Evolutionary conservation across 768 basidiomycete species (phyloP).

Genomic region (Fistulinella prunicolor): DNA sequence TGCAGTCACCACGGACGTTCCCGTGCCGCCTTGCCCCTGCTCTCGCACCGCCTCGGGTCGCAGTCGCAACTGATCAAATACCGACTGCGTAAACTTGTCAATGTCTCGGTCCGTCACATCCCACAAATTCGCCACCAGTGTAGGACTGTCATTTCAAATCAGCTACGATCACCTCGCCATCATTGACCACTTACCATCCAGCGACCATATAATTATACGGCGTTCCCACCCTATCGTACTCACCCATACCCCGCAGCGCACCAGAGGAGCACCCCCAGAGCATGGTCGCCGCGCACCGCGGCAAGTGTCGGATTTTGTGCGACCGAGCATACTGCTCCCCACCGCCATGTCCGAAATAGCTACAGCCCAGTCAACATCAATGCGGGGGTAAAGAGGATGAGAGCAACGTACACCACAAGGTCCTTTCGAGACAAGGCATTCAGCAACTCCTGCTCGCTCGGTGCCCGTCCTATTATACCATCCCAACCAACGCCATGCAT

Average conservation of each 20-base stretch:
- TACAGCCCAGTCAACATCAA: slow-evolving; percentile 29
- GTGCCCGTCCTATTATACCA: slow-evolving; percentile 69
- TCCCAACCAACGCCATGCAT: slow-evolving; percentile 81
- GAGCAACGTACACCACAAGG: slow-evolving; percentile 79
- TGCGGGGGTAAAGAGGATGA: background rate
- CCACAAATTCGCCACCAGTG: slow-evolving; percentile 94
- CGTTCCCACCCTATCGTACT: slow-evolving; percentile 89
- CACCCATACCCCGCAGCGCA: slow-evolving; percentile 82
- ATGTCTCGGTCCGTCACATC: slow-evolving; percentile 98
- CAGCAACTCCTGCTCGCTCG: slow-evolving; percentile 82
- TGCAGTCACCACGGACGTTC: slow-evolving; percentile 63
- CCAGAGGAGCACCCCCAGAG: slow-evolving; percentile 99
- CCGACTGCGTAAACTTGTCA: slow-evolving; percentile 84
- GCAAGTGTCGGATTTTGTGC: slow-evolving; percentile 76
- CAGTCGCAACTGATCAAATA: slow-evolving; percentile 71
- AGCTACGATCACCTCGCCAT: background rate
- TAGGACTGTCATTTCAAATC: slow-evolving; percentile 54
- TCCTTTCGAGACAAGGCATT: slow-evolving; percentile 72
- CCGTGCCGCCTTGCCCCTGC: background rate
- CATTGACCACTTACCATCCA: slow-evolving; percentile 71
- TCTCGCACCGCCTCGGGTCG: slow-evolving; percentile 26
- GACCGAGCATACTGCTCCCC: slow-evolving; percentile 93
- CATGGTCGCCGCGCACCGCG: slow-evolving; percentile 90
- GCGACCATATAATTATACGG: slow-evolving; percentile 96
- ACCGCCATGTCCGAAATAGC: slow-evolving; percentile 97